Evolutionary conservation across 306 rosid genomes (phyloP), one percentile per base, ranked within the genome.

Genomic region (Cyamopsis tetragonoloba): DNA sequence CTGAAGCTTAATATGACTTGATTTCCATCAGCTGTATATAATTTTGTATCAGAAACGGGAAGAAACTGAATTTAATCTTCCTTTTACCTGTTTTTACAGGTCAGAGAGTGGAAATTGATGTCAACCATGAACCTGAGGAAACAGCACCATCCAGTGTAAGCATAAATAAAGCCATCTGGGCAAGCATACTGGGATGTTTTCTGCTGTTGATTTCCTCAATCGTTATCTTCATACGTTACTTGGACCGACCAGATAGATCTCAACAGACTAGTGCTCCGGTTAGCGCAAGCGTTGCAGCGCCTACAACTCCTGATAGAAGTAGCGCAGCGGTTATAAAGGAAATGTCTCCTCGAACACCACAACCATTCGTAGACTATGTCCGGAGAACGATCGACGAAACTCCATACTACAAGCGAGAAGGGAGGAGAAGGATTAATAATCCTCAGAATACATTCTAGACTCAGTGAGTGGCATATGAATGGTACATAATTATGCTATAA

Each of bases 361-460:
- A 86, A 87, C 98, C 96, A 2, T 92, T 89, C 56, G 88, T 92
- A 27, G 96, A 92, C 74, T 92, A 92, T 6, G 96, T 92, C 23
- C 76, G 96, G 71, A 88, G 87, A 82, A 92, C 98, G 0, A 89
- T 92, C 24, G 98, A 92, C 27, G 98, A 92, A 81, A 92, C 98
- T 63, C 98, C 98, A 1, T 74, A 92, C 79, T 89, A 92, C 85
- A 80, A 70, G 77, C 81, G 88, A 7, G 89, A 84, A 32, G 91
- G 83, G 13, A 81, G 89, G 70, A 85, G 96, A 70, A 87, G 91
- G 79, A 46, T 83, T 50, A 88, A 89, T 50, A 88, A 89, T 79
- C 89, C 87, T 23, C 98, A 92, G 57, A 89, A 92, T 72, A 92
- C 98, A 1, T 87, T 73, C 51, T 92, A 89, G 82, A 28, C 24